These are phyloP conservation scores for Thalassiosira sp. DNA, from an alignment of 352 stramenopile species.

Conservation along the genomic window DNA sequence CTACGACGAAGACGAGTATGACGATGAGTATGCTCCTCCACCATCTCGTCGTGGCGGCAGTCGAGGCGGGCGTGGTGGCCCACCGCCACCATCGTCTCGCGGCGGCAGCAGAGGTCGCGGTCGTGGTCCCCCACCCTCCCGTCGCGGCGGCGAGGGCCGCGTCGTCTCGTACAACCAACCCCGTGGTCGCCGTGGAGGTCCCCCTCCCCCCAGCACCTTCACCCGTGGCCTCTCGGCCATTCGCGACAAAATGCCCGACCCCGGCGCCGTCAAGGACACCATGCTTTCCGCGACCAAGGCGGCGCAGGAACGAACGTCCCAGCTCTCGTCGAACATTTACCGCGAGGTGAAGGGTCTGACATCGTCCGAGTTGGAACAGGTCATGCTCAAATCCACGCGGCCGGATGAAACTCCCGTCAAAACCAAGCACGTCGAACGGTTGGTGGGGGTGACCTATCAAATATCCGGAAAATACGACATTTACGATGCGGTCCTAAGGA, in stretches of 20 bases:
- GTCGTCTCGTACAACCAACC: constrained; percentile 38
- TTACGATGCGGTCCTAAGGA: constrained; percentile 82
- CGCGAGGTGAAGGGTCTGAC: constrained; percentile 83
- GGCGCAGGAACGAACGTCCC: constrained; percentile 64
- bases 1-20: constrained; percentile 5
- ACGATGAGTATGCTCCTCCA: constrained; percentile 5
- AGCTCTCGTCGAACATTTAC: constrained; percentile 76
- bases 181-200: constrained; percentile 13
- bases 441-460: constrained; percentile 84
- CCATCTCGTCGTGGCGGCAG: not conserved
- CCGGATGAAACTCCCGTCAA: constrained; percentile 81
- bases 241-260: constrained; percentile 72
- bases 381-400: constrained; percentile 83
- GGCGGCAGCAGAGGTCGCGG: not conserved
- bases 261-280: constrained; percentile 57
- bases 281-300: constrained; percentile 54
- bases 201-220: constrained; percentile 53
- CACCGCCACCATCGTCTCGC: not conserved
- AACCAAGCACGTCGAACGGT: constrained; percentile 81
- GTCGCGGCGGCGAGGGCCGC: constrained; percentile 12
- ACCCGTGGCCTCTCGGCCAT: constrained; percentile 65
- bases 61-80: constrained; percentile 4
- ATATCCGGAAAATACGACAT: constrained; percentile 83
- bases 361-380: constrained; percentile 81
- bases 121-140: not conserved